Evolutionary conservation across 129 eudicot species (phyloP), one percentile per base, ranked within the genome.

Genomic region (Centella asiatica): DNA sequence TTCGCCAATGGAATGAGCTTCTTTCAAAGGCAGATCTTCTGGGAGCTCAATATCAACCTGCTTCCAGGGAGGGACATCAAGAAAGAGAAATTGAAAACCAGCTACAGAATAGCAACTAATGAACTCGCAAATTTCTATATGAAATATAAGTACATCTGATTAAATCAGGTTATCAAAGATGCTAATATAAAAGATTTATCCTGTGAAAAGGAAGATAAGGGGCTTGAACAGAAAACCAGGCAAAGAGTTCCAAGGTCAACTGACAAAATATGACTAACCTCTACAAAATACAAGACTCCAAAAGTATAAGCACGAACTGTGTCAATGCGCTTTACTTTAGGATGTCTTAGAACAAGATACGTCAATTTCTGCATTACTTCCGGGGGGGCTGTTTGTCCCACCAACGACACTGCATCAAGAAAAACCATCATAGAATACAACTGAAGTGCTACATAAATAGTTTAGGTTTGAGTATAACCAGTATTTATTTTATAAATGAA

Each of bases 21-120:
- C 89, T 72, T 83, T 89, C 68, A 89, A 42, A 37, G 92, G 89
- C 61, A 85, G 26, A 58, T 89, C 95, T 75, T 83, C 92, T 1
- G 95, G 95, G 44, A 89, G 92, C 70, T 85, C 97, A 57, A 89
- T 89, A 62, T 89, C 97, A 50, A 89, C 97, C 97, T 89, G 46
- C 29, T 50, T 49, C 51, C 14, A 25, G 28, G 26, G 46, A 42
- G 5, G 4, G 5, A 6, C 12, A 26, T 10, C 57, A 51, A 7
- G n/a, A n/a, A n/a, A n/a, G n/a, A n/a, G 12, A 34, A 34, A 34
- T 34, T 8, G 10, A 3, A 34, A 34, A 8, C 1, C 10, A 8
- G 10, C 6, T 8, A 34, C 6, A 34, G 40, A 34, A 11, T 34
- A 34, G 10, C 40, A 34, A 34, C 9, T 34, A 34, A 34, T n/a